Evolutionary conservation across 2,329 filamentous ascomycete genomes (phyloP), one percentile per base, ranked within the genome.

Genomic region (Botrytis galanthina): DNA sequence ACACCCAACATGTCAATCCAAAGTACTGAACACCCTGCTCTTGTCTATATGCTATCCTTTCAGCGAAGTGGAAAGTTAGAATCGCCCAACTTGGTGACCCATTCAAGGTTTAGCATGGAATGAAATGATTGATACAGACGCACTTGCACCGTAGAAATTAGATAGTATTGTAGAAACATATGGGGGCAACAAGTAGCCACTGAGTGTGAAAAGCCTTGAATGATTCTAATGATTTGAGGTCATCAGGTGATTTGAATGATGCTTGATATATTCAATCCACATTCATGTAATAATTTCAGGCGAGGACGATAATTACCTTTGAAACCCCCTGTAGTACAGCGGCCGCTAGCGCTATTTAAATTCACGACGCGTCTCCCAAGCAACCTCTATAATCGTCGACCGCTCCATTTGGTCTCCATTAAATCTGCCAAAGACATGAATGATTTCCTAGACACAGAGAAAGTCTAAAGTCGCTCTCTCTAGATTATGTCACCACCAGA

Each of bases 291-390:
- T 35, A 14, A 32, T 10, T 46, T 46, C 62, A n/a, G 62, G 22
- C n/a, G n/a, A 22, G 61, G 16, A 54, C 51, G n/a, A 54, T 29
- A 7, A 16, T 16, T 16, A 16, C 35, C 35, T 61, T 61, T 26
- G 59, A 16, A 29, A 68, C n/a, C 20, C 48, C 48, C 37, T 54
- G 66, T 26, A 26, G 10, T 26, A n/a, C n/a, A 57, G 66, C 66
- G 66, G 66, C 66, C 66, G 66, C 48, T 69, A 69, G 66, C 37
- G 66, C 18, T 59, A 44, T 59, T 57, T 69, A 44, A 69, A 57
- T 69, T 29, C 9, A 69, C 18, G 51, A 51, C 69, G 69, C 69
- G 69, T 71, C 69, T 63, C 69, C 57, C 44, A 59, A 71, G 69
- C 70, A 71, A 54, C 60, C 18, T 48, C 14, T 44, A 54, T 20